Evolutionary conservation across 2,329 filamentous ascomycete genomes (phyloP), one percentile per base, ranked within the genome.

Genomic region (Drechslerella coelobrocha): DNA sequence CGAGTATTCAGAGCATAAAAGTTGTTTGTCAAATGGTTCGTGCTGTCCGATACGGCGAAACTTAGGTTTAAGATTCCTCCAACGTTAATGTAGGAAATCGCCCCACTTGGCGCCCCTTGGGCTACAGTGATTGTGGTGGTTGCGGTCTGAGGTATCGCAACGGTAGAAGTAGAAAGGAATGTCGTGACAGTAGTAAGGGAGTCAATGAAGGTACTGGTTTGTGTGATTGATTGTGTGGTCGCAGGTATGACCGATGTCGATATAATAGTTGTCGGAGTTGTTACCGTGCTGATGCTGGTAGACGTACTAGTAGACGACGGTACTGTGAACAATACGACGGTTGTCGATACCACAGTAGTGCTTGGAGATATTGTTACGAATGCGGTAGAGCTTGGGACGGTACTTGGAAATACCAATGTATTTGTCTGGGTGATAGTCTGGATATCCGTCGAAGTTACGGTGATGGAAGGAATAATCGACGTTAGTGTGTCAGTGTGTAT

Each of bases 21-120:
- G 23, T 56, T 56, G 21, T 56, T 56, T 2, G 52, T 56, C 2
- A 56, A 17, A 45, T 56, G 52, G 34, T 43, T 56, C n/a, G 52
- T 39, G 31, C 45, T 39, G n/a, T 56, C 52, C 7, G 52, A 56
- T 9, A 56, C 45, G 7, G 52, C 52, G 21, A 56, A 56, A 1
- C 34, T 56, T 7, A 34, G 34, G 31, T 56, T 56, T 6, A 43
- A 43, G 8, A 43, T 56, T 7, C 52, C 37, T 12, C 52, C 31
- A 23, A 56, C 45, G 19, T 24, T 24, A 5, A 56, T 24, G 21
- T 56, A 56, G 2, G 52, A 56, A 4, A 56, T 39, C 19, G n/a
- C 45, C 4, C 52, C 52, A 14, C 19, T 43, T 2, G 52, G 52
- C 3, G 52, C 52, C 8, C 52, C 52, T 27, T 26, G 19, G 6